These are phyloP conservation scores for Taxillus chinensis DNA, from an alignment of 164 flowering plant species.

Conservation along the genomic window DNA sequence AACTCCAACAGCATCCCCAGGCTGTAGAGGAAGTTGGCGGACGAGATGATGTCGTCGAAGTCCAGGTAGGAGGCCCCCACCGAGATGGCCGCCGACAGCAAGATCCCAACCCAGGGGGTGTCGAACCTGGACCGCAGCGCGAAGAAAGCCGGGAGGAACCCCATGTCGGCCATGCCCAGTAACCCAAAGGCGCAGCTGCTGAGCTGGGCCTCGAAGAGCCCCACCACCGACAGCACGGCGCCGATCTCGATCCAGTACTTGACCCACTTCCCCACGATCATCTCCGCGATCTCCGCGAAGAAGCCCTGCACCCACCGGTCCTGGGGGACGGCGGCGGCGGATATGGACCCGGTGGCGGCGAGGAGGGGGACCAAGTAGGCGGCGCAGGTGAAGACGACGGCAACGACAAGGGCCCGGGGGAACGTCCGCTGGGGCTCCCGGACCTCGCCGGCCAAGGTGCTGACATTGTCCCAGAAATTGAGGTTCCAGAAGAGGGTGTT, in stretches of 20 bases:
- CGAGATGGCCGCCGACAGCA: constrained; percentile 29
- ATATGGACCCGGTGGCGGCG: constrained; percentile 33
- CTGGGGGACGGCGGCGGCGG: constrained; percentile 31
- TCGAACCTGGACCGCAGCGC: constrained; percentile 36
- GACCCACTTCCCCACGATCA: constrained; percentile 44
- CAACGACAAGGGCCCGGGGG: constrained; percentile 28
- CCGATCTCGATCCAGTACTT: constrained; percentile 46
- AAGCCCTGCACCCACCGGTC: constrained; percentile 33
- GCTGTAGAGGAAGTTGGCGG: constrained; percentile 51
- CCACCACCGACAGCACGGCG: constrained; percentile 42
- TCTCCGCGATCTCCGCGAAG: constrained; percentile 34
- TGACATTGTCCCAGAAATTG: constrained; percentile 87
- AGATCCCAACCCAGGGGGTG: constrained; percentile 56
- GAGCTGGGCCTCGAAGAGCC: constrained; percentile 48
- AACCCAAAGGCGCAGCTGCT: constrained; percentile 47
- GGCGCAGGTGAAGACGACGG: constrained; percentile 39
- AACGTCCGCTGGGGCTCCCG: constrained; percentile 31
- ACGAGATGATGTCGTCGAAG: constrained; percentile 31
- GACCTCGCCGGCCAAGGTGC: constrained; percentile 57
- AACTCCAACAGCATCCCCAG: constrained; percentile 58
- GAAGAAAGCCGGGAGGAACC: constrained; percentile 32
- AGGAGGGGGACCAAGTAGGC: constrained; percentile 40
- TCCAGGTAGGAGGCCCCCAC: constrained; percentile 34
- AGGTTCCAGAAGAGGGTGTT: constrained; percentile 90
- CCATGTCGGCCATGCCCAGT: constrained; percentile 53